Evolutionary conservation across 2,329 filamentous ascomycete genomes (phyloP).

Genomic region (Phyllosticta ampelicida): DNA sequence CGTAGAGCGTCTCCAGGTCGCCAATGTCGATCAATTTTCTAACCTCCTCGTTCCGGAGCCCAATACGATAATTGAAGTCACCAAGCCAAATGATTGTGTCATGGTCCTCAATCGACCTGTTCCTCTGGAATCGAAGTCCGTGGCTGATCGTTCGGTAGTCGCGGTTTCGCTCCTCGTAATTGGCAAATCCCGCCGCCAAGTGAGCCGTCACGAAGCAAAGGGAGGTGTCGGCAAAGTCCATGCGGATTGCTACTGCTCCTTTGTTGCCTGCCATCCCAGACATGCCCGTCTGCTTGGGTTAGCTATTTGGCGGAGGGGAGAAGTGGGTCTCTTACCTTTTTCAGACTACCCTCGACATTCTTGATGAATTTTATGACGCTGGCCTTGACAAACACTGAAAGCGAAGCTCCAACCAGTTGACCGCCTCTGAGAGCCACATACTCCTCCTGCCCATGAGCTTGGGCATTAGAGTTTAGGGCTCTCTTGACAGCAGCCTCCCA

Average conservation of each 20-base stretch:
- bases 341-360: conserved; percentile 91
- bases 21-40: conserved; percentile 60
- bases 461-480: conserved; percentile 64
- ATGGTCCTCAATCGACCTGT: conserved; percentile 84
- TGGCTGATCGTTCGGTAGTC: conserved; percentile 85
- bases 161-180: conserved; percentile 90
- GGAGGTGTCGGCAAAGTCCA: conserved; percentile 86
- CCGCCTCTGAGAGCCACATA: conserved; percentile 88
- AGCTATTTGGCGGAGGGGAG: not conserved
- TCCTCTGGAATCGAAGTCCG: conserved; percentile 82
- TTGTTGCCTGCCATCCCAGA: conserved; percentile 98
- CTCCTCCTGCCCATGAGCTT: conserved; percentile 54
- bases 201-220: conserved; percentile 96
- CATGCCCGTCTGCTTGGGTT: conserved; percentile 56
- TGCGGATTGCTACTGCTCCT: conserved; percentile 88
- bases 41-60: conserved; percentile 66
- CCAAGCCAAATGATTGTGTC: conserved; percentile 83
- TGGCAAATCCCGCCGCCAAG: conserved; percentile 88
- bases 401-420: conserved; percentile 84
- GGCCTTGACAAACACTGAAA: conserved; percentile 82
- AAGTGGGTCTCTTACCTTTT: conserved; percentile 48
- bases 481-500: conserved; percentile 78
- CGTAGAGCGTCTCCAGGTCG: conserved; percentile 70
- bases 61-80: conserved; percentile 97
- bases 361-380: conserved; percentile 73